A percentile compares a stretch with the other conserved stretches of the same genome.
These are phyloP conservation scores for Camillea tinctor DNA, from an alignment of 2,329 filamentous ascomycete species.

Conservation along the genomic window DNA sequence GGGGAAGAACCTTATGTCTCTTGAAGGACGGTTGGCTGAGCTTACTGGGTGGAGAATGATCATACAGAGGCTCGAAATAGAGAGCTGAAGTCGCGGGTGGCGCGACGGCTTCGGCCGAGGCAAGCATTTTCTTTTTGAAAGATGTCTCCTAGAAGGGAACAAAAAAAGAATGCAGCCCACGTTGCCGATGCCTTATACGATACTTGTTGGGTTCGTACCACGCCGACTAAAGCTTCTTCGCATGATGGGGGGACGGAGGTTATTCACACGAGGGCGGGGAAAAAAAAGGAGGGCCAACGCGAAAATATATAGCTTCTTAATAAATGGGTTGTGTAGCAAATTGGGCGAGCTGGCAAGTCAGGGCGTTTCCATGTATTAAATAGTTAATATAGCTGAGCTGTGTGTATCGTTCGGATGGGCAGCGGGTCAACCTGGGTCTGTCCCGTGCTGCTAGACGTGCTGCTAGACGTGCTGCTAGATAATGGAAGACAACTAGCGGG, in stretches of 20 bases:
- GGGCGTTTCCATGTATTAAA: background rate
- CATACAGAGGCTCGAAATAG: slow-evolving; percentile 30
- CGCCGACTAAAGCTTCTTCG: slow-evolving; percentile 19
- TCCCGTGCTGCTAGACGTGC: slow-evolving; percentile 1
- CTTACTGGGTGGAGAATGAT: slow-evolving; percentile 23
- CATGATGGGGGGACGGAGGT: slow-evolving; percentile 15
- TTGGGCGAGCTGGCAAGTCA: background rate
- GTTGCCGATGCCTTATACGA: slow-evolving; percentile 11
- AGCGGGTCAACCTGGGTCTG: background rate
- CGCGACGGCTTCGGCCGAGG: slow-evolving; percentile 27
- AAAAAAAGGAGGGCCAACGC: background rate
- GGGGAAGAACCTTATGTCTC: slow-evolving; percentile 40
- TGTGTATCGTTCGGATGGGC: background rate
- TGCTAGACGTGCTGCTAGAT: slow-evolving; percentile 1
- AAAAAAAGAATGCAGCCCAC: too few relatives aligned
- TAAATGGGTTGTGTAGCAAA: slow-evolving; percentile 9
- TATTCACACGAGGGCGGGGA: background rate
- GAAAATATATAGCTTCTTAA: slow-evolving; percentile 1
- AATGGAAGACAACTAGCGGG: slow-evolving; percentile 7
- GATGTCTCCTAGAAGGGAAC: slow-evolving; percentile 7
- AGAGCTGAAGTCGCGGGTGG: slow-evolving; percentile 28
- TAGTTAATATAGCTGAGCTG: background rate
- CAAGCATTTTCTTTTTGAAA: slow-evolving; percentile 27
- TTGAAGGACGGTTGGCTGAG: slow-evolving; percentile 34
- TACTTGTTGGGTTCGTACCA: slow-evolving; percentile 22